Evolutionary conservation across 2,329 filamentous ascomycete genomes (phyloP).

Genomic region (Penicillium sp.): DNA sequence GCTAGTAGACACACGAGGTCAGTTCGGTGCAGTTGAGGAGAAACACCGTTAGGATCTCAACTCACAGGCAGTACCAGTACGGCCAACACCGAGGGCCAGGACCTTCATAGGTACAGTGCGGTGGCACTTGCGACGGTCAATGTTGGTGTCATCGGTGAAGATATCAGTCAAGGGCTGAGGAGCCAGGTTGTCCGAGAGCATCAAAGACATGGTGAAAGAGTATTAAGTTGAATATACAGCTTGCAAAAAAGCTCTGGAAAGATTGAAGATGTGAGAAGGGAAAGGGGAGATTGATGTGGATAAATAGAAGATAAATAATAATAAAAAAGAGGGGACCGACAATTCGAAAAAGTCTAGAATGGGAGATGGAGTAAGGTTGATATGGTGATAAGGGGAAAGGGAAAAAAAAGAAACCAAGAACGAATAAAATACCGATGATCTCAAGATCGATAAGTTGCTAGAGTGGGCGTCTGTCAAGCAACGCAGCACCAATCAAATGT

Average conservation of each 20-base stretch:
- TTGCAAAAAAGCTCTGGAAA: constrained; percentile 1
- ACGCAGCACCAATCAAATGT: constrained; percentile 13
- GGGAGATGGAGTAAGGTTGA: constrained; percentile 15
- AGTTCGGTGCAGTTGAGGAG: constrained; percentile 1
- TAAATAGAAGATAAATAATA: constrained; percentile 10
- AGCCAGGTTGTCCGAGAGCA: constrained; percentile 38
- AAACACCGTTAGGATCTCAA: constrained; percentile 12
- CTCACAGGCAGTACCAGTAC: constrained; percentile 70
- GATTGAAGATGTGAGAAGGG: constrained; percentile 2
- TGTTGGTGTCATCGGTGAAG: constrained; percentile 65
- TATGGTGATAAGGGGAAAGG: constrained; percentile 22
- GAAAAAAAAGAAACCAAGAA: constrained; percentile 10
- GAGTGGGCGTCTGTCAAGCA: constrained; percentile 25
- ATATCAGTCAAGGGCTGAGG: constrained; percentile 45
- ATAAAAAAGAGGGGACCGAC: constrained; percentile 21
- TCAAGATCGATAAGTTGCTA: constrained; percentile 20
- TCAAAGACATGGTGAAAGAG: constrained; percentile 32
- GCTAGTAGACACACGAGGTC: constrained; percentile 41
- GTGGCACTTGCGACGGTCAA: constrained; percentile 64
- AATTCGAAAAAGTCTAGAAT: constrained; percentile 25
- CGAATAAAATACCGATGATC: constrained; percentile 14
- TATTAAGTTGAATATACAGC: constrained; percentile 4
- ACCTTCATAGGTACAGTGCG: constrained; percentile 71
- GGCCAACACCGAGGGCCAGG: constrained; percentile 66
- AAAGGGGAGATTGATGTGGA: constrained; percentile 9